Conservation (phyloP, 2,329 filamentous ascomycete genomes). For the Colletotrichum caudatum region DNA sequence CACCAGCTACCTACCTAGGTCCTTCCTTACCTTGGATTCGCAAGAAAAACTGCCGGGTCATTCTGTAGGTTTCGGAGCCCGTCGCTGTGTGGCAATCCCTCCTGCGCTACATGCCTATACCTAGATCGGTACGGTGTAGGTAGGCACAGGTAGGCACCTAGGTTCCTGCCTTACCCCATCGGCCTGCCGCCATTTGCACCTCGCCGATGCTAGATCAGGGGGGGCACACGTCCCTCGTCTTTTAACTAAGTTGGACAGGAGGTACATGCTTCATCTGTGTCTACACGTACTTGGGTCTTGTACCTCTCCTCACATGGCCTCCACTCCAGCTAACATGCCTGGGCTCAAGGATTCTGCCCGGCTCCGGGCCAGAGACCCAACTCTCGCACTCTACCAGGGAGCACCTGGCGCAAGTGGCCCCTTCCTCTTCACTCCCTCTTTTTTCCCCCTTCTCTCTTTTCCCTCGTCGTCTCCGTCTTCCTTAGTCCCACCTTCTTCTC, state of each 20-base stretch:
- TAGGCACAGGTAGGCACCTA: not conserved
- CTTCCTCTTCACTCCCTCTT: not conserved
- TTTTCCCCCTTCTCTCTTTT: not conserved
- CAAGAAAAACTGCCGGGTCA: not conserved
- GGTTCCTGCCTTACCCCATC: no score
- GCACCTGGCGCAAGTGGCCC: slow-evolving; percentile 6
- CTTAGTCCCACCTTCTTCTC: not conserved
- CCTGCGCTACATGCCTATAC: not conserved
- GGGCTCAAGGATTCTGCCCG: slow-evolving; percentile 3
- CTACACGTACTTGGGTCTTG: not conserved
- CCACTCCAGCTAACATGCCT: not conserved
- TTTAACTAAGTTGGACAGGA: not conserved
- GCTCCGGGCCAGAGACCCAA: not conserved
- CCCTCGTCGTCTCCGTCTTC: not conserved
- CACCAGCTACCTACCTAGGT: no score
- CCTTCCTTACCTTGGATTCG: not conserved
- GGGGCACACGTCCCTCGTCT: slow-evolving; percentile 11
- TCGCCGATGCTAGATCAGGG: not conserved
- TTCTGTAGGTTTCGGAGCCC: not conserved
- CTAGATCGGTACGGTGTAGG: no score
- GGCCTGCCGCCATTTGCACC: not conserved
- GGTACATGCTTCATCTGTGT: slow-evolving; percentile 16
- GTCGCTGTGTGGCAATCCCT: not conserved
- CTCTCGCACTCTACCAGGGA: not conserved
- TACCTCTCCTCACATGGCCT: not conserved